These are phyloP conservation scores for Colletotrichum somersetense DNA, from an alignment of 2,329 filamentous ascomycete species.

Conservation along the genomic window DNA sequence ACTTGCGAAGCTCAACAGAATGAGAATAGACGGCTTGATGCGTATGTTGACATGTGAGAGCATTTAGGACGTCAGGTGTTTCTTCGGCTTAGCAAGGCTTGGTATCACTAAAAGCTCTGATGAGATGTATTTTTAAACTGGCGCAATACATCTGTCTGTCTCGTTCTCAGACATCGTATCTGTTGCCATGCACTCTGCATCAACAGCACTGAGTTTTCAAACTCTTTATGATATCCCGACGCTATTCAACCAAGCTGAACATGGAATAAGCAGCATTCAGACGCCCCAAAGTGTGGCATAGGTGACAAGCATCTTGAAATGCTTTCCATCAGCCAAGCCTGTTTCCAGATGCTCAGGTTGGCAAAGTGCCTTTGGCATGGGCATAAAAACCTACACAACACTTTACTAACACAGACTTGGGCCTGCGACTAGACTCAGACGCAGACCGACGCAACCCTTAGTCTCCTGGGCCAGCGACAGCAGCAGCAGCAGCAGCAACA, in stretches of 20 bases:
- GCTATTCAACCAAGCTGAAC: neutral
- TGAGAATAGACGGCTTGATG: neutral
- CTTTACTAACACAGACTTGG: too few species aligned
- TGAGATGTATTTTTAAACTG: neutral
- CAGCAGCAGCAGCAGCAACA: too few species aligned
- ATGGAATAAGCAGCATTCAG: neutral
- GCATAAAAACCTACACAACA: too few species aligned
- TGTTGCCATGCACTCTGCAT: too few species aligned
- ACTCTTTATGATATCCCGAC: too few species aligned
- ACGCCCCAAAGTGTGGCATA: neutral
- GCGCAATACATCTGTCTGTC: too few species aligned
- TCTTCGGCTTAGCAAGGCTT: too few species aligned
- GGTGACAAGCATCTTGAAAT: neutral
- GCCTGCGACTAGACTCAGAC: too few species aligned
- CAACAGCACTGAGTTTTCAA: too few species aligned
- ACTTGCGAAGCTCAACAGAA: neutral
- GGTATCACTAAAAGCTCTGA: neutral
- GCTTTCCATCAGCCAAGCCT: neutral
- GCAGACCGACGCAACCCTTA: too few species aligned
- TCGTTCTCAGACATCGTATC: neutral
- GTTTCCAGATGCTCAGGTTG: too few species aligned
- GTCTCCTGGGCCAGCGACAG: too few species aligned
- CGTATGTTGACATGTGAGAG: neutral
- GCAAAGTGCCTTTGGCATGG: neutral
- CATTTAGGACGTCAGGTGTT: neutral